These are phyloP conservation scores for Eremomyces bilateralis DNA, from an alignment of 495 filamentous ascomycete species.

Conservation along the genomic window DNA sequence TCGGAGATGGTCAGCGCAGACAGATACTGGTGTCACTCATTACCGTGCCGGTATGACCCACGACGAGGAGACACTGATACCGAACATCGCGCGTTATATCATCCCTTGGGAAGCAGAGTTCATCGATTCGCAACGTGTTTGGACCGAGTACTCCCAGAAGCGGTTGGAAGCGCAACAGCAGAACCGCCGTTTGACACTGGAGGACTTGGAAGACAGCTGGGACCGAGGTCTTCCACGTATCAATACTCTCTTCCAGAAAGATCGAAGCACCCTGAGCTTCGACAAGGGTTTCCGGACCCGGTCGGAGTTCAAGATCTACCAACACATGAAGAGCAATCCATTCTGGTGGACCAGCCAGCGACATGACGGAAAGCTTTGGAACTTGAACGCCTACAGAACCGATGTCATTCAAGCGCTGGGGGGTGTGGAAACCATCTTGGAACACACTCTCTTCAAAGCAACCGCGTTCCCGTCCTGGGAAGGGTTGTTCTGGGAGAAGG, in stretches of 20 bases:
- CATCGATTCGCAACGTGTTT: conserved; percentile 94
- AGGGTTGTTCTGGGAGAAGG: conserved; percentile 95
- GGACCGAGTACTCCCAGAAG: conserved; percentile 99
- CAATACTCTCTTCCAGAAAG: conserved; percentile 98
- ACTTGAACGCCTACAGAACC: conserved; percentile 91
- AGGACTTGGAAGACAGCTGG: conserved; percentile 98
- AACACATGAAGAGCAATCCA: conserved; percentile 97
- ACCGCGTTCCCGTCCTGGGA: conserved; percentile 99
- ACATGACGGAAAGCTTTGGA: conserved; percentile 98
- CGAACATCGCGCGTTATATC: conserved; percentile 99
- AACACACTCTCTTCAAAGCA: conserved; percentile 96
- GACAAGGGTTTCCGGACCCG: conserved; percentile 96
- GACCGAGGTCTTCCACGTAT: conserved; percentile 95
- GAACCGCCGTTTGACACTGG: conserved; percentile 81
- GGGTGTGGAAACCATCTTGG: conserved; percentile 98
- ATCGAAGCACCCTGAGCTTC: conserved; percentile 89
- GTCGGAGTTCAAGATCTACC: conserved; percentile 95
- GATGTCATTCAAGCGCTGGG: conserved; percentile 97
- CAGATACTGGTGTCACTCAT: conserved; percentile 90
- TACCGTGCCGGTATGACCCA: conserved; percentile 97
- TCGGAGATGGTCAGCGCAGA: conserved; percentile 96
- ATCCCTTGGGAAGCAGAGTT: conserved; percentile 99
- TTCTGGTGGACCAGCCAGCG: conserved; percentile 99
- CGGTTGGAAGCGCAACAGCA: conserved; percentile 92
- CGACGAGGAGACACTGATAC: conserved; percentile 93